phyloP scores from a whole-genome alignment of 2,329 filamentous ascomycete species.

The Knufia fluminis region DNA sequence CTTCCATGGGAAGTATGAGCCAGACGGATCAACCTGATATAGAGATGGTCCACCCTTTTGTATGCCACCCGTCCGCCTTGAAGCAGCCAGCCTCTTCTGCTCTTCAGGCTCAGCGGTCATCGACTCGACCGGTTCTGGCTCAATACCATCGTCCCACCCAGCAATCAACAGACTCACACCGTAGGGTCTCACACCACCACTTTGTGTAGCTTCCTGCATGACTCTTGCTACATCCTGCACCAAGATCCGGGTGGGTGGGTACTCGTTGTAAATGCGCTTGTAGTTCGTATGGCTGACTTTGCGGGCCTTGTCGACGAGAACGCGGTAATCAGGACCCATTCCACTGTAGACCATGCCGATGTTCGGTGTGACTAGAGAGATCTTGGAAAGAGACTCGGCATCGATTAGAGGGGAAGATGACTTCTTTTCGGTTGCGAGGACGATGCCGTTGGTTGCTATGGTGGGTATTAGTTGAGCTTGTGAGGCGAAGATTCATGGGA shows the following conservation, averaged over 20 bases:
- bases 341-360: conserved; percentile 99
- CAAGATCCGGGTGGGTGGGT: conserved; percentile 97
- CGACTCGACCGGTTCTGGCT: conserved; percentile 67
- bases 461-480: conserved; percentile 1
- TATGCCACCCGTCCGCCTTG: conserved; percentile 87
- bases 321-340: conserved; percentile 97
- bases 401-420: conserved; percentile 96
- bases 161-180: conserved; percentile 92
- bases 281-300: conserved; percentile 98
- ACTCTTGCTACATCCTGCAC: conserved; percentile 96
- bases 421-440: conserved; percentile 98
- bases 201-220: conserved; percentile 98
- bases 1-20: conserved; percentile 99
- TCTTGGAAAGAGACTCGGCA: conserved; percentile 87
- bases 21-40: conserved; percentile 98
- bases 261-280: conserved; percentile 99
- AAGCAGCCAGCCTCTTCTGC: conserved; percentile 62
- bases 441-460: conserved; percentile 92
- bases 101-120: conserved; percentile 47
- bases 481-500: conserved; percentile 1
- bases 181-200: conserved; percentile 91
- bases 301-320: conserved; percentile 92
- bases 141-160: conserved; percentile 93
- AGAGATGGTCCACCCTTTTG: conserved; percentile 93
- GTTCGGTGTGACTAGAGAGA: conserved; percentile 95